Conservation (phyloP, 805 yeast species). For the Candida insectorum region DNA sequence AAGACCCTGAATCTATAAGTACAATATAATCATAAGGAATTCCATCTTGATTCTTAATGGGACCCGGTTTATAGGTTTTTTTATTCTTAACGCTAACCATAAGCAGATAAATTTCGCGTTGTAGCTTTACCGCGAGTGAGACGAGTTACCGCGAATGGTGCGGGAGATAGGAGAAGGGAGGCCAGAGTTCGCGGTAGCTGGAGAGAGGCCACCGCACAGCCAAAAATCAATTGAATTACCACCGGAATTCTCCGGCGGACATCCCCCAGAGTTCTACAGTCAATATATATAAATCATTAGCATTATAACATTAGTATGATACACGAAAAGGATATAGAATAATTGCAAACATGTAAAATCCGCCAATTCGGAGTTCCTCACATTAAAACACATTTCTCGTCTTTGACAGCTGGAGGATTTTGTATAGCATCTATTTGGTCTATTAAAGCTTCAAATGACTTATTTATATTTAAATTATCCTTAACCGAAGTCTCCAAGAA, state of each 20-base stretch:
- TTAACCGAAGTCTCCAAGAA: constrained; percentile 50
- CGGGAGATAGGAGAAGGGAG: too few relatives aligned
- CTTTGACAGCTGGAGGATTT: constrained; percentile 45
- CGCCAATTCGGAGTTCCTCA: constrained; percentile 1
- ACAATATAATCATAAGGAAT: constrained; percentile 59
- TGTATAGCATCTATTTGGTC: constrained; percentile 58
- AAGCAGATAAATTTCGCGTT: too few relatives aligned
- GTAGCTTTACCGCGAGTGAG: too few relatives aligned
- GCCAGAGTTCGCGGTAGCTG: too few relatives aligned
- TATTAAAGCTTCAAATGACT: constrained; percentile 59
- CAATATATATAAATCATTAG: too few relatives aligned
- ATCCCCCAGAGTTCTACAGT: too few relatives aligned
- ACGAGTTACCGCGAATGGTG: too few relatives aligned
- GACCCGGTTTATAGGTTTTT: constrained; percentile 31
- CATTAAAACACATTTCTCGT: constrained; percentile 49
- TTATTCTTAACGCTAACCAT: too few relatives aligned
- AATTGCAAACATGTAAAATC: neutral
- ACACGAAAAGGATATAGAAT: neutral
- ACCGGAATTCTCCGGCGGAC: too few relatives aligned
- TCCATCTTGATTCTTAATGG: constrained; percentile 36
- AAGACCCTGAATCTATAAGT: constrained; percentile 64
- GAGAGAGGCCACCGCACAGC: too few relatives aligned
- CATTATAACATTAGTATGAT: too few relatives aligned
- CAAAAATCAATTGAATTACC: too few relatives aligned
- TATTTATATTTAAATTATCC: constrained; percentile 40